Evolutionary conservation across 1,284 basidiomycete genomes (phyloP), one percentile per base, ranked within the genome.

Genomic region (Cryptococcus sp.): DNA sequence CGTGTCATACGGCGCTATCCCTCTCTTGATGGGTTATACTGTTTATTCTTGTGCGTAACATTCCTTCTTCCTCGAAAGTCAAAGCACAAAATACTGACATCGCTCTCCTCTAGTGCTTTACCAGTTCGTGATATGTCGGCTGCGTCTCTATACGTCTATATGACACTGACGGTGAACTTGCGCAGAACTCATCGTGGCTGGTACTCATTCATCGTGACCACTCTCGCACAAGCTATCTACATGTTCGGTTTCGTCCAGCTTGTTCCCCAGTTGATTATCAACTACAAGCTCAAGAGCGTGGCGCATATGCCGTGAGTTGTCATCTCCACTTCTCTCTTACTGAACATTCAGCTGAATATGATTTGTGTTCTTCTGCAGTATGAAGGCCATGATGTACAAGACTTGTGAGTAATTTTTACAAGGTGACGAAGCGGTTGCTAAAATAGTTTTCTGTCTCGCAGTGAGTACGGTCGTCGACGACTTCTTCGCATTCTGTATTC

Each of bases 171-270:
- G 41, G 20, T 40, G 15, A 47, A 25, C 23, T 13, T 68, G 5
- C 67, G 68, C 53, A 72, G 76, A 69, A 87, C 87, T 0, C 95
- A 98, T 77, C 84, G 86, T 65, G 89, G 91, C 50, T 97, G 93
- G 93, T 98, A 96, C 79, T 91, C 89, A 66, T 99, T 96, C 78
- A 82, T 91, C 60, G 92, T 98, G 57, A 87, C 89, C 3, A 80
- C 80, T 10, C 70, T 78, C 20, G 78, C 79, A 5, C 76, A 78
- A 62, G 75, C 75, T 6, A 76, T 77, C 61, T 77, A 78, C 70
- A 93, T 93, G 86, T 97, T 97, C 76, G 95, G 95, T 63, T 98
- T 98, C 78, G 93, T 94, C 43, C 92, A 95, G 81, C 84, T 96
- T 40, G 81, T 96, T 53, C 93, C 93, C 44, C 92, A 95, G 77